phyloP scores from a whole-genome alignment of 768 basidiomycete genomes.

The Podaxis pistillaris region DNA sequence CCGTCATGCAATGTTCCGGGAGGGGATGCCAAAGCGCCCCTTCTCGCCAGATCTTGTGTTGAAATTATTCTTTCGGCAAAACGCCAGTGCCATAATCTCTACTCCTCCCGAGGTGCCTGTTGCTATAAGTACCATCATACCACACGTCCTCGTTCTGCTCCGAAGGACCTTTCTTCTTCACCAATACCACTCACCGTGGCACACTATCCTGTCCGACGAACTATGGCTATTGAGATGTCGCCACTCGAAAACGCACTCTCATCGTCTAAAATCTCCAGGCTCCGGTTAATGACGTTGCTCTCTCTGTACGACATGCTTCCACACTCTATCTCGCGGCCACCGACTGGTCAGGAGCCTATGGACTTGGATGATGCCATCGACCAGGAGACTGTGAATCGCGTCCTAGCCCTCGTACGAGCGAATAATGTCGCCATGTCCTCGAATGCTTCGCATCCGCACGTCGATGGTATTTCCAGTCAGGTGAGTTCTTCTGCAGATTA shows the following conservation, averaged over 20 bases:
- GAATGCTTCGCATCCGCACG: background rate
- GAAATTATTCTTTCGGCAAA: slow-evolving; percentile 3
- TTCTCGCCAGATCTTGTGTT: slow-evolving; percentile 1
- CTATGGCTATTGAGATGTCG: slow-evolving; percentile 7
- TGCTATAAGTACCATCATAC: slow-evolving; percentile 8
- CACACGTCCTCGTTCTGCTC: background rate
- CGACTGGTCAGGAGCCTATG: slow-evolving; percentile 23
- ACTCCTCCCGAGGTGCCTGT: background rate
- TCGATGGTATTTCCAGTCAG: background rate
- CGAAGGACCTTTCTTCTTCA: background rate
- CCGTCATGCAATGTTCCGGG: background rate
- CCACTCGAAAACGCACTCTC: background rate
- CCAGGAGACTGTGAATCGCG: slow-evolving; percentile 38
- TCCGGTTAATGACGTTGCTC: slow-evolving; percentile 29
- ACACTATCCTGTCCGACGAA: background rate
- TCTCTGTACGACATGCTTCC: slow-evolving; percentile 31
- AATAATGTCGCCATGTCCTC: background rate
- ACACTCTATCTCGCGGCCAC: slow-evolving; percentile 30
- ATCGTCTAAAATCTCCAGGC: slow-evolving; percentile 20
- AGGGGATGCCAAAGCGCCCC: background rate
- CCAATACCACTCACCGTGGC: background rate
- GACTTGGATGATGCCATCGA: slow-evolving; percentile 26
- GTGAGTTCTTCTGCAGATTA: background rate
- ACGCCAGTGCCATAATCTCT: slow-evolving; percentile 2
- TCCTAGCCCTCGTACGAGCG: slow-evolving; percentile 15